A percentile compares a stretch with the other conserved stretches of the same genome.
These are phyloP conservation scores for Xylaria sp. DNA, from an alignment of 2,329 filamentous ascomycete genomes.

Conservation along the genomic window DNA sequence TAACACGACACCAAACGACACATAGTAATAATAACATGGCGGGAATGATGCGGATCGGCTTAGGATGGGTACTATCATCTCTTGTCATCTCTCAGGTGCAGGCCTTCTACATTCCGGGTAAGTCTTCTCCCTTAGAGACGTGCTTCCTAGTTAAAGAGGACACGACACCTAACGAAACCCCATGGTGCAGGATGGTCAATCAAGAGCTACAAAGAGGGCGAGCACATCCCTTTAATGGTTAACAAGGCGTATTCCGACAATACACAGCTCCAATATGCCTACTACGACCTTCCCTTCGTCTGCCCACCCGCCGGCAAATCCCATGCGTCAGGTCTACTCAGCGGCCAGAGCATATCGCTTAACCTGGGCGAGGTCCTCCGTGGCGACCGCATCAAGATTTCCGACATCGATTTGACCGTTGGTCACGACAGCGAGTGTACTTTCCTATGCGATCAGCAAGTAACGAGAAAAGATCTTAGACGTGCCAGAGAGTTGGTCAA, in stretches of 20 bases:
- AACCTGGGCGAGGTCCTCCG: conserved; percentile 90
- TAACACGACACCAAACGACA: background rate
- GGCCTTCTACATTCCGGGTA: conserved; percentile 90
- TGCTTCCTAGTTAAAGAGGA: conserved; percentile 22
- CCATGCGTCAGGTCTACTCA: conserved; percentile 74
- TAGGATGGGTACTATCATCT: conserved; percentile 60
- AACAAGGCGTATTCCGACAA: conserved; percentile 94
- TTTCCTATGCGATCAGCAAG: conserved; percentile 75
- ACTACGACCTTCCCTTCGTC: conserved; percentile 88
- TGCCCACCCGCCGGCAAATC: conserved; percentile 80
- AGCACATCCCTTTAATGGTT: conserved; percentile 84
- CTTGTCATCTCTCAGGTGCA: conserved; percentile 62
- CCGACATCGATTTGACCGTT: conserved; percentile 85
- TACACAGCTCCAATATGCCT: conserved; percentile 91
- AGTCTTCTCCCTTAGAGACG: conserved; percentile 24
- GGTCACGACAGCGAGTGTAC: conserved; percentile 78
- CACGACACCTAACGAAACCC: conserved; percentile 36
- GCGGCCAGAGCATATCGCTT: conserved; percentile 80
- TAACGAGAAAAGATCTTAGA: conserved; percentile 72
- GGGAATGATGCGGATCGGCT: conserved; percentile 41
- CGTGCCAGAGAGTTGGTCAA: conserved; percentile 77
- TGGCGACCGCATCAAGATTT: conserved; percentile 85
- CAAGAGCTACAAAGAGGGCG: conserved; percentile 79
- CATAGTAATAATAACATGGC: conserved; percentile 41
- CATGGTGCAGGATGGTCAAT: conserved; percentile 76